Conservation (phyloP, 768 basidiomycete genomes). For the Rhodotorula graminis region DNA sequence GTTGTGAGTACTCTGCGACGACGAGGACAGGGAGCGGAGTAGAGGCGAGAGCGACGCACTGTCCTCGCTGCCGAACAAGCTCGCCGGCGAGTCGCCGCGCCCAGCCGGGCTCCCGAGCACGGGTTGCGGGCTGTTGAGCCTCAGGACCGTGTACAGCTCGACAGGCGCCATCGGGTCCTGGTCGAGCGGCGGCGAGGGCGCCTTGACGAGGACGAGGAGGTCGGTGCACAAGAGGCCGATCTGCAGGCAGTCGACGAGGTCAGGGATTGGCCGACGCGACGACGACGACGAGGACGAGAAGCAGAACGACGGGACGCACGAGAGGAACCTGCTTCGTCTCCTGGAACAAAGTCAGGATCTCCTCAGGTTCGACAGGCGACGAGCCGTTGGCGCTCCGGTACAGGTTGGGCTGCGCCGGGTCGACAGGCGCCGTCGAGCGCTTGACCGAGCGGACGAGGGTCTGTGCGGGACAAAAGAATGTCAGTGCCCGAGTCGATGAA, state of each 20-base stretch:
- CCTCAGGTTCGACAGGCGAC: constrained; percentile 54
- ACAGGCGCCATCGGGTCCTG: constrained; percentile 68
- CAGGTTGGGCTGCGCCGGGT: constrained; percentile 36
- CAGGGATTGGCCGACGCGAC: background rate
- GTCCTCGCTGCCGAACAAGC: constrained; percentile 12
- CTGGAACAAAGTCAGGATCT: constrained; percentile 70
- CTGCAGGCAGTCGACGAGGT: constrained; percentile 44
- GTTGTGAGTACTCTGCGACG: too few species aligned
- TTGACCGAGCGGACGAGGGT: constrained; percentile 31
- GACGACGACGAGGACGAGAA: background rate
- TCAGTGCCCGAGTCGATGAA: constrained; percentile 67
- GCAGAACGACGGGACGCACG: background rate
- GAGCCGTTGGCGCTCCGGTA: background rate
- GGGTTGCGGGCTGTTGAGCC: constrained; percentile 85
- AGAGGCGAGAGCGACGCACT: constrained; percentile 13
- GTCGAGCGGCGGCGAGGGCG: constrained; percentile 64
- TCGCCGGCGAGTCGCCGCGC: constrained; percentile 5
- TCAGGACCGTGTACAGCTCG: constrained; percentile 92
- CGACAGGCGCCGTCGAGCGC: constrained; percentile 23
- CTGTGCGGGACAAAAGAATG: constrained; percentile 64
- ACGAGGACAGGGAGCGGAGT: too few species aligned
- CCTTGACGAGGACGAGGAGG: constrained; percentile 81
- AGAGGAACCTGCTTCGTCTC: constrained; percentile 29
- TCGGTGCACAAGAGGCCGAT: constrained; percentile 88
- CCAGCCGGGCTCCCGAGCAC: background rate